A percentile compares a stretch with the other conserved stretches of the same genome.
Evolutionary conservation across 257 asterid genomes (phyloP).

Genomic region (Solanum dulcamara): DNA sequence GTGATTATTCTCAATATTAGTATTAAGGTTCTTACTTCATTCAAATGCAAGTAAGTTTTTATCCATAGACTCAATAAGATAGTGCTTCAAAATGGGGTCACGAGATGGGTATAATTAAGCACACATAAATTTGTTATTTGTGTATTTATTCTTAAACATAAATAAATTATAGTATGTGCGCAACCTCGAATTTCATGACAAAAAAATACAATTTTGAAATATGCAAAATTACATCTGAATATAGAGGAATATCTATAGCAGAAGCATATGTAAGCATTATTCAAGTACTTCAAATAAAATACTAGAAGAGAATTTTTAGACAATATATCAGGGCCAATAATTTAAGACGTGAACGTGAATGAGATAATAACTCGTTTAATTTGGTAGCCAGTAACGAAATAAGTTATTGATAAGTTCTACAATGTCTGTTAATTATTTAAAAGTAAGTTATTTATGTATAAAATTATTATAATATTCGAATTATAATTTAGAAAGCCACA

Average conservation of each 20-base stretch:
- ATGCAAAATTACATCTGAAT: background rate
- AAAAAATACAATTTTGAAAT: background rate
- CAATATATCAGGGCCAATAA: background rate
- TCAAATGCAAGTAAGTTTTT: background rate
- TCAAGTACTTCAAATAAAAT: background rate
- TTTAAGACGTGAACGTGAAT: background rate
- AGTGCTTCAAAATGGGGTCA: background rate
- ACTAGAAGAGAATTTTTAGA: background rate
- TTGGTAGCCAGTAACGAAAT: background rate
- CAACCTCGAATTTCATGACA: background rate
- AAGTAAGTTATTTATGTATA: background rate
- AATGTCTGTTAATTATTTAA: no score
- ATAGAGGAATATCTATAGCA: background rate
- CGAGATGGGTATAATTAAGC: background rate
- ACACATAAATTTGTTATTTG: background rate
- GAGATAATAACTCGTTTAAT: background rate
- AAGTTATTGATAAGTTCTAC: background rate
- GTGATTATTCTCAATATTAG: background rate
- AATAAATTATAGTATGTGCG: background rate
- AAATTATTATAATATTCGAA: background rate
- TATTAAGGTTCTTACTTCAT: background rate
- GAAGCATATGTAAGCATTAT: background rate
- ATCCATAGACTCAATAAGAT: background rate
- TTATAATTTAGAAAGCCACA: background rate
- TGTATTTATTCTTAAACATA: background rate